A percentile compares a stretch with the other conserved stretches of the same genome.
phyloP scores from a whole-genome alignment of 2,329 filamentous ascomycete species.

The Diplodia intermedia region DNA sequence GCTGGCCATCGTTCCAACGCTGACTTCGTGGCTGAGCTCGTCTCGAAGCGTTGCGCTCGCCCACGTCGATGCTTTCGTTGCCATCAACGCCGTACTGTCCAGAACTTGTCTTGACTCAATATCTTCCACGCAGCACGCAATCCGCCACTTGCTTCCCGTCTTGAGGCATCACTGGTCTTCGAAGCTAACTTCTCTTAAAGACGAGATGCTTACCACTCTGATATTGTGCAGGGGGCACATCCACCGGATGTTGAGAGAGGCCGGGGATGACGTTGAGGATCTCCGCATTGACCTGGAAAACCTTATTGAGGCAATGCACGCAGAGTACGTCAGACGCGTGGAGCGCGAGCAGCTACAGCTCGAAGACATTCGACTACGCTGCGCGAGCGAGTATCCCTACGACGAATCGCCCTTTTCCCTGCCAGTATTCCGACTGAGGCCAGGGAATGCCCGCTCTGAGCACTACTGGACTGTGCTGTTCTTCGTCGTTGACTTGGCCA shows the following conservation, averaged over 20 bases:
- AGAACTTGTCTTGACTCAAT: conserved; percentile 73
- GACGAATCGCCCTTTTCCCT: conserved; percentile 35
- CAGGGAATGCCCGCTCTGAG: conserved; percentile 45
- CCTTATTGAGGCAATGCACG: conserved; percentile 74
- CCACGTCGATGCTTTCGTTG: conserved; percentile 76
- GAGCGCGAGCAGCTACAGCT: conserved; percentile 76
- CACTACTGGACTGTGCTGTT: conserved; percentile 48
- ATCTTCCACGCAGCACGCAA: conserved; percentile 64
- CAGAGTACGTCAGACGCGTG: conserved; percentile 76
- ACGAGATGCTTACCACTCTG: conserved; percentile 76
- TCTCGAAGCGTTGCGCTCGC: conserved; percentile 66
- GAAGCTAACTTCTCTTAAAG: conserved; percentile 71
- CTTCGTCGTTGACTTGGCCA: conserved; percentile 50
- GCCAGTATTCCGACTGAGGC: conserved; percentile 42
- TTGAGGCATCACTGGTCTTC: conserved; percentile 79
- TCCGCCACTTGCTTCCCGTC: conserved; percentile 70
- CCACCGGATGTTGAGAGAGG: conserved; percentile 41
- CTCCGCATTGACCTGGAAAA: conserved; percentile 63
- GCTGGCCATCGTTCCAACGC: conserved; percentile 61
- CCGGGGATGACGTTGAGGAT: conserved; percentile 40
- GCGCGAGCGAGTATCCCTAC: conserved; percentile 41
- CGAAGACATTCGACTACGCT: conserved; percentile 67
- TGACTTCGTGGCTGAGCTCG: conserved; percentile 68
- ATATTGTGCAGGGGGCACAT: conserved; percentile 63
- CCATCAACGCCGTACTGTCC: conserved; percentile 74